A percentile compares a stretch with the other conserved stretches of the same genome.
Evolutionary conservation across 2,329 filamentous ascomycete species (phyloP).

Genomic region (Zopfia rhizophila): DNA sequence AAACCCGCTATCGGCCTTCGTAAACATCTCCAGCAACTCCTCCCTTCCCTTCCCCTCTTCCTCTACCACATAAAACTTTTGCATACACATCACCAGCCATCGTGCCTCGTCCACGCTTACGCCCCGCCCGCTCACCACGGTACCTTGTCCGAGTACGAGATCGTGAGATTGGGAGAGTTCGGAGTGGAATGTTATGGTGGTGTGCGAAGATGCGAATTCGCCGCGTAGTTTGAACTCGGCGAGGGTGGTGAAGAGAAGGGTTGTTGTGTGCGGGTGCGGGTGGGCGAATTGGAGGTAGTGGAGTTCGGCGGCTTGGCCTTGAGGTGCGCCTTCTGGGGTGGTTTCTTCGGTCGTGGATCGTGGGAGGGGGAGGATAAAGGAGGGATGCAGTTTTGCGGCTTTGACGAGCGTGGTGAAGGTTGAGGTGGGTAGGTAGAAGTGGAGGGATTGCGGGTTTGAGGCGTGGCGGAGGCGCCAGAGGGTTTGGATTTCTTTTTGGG

Average conservation of each 20-base stretch:
- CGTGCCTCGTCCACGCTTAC: slow-evolving; percentile 83
- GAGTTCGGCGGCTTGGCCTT: slow-evolving; percentile 78
- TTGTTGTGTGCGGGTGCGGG: slow-evolving; percentile 69
- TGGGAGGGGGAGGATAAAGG: slow-evolving; percentile 90
- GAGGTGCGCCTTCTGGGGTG: slow-evolving; percentile 7
- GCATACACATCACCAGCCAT: slow-evolving; percentile 91
- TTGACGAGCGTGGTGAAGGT: slow-evolving; percentile 79
- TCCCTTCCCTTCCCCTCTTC: slow-evolving; percentile 63
- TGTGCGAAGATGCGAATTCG: slow-evolving; percentile 91
- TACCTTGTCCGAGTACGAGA: slow-evolving; percentile 86
- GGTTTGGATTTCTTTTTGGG: slow-evolving; percentile 82
- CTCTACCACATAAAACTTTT: slow-evolving; percentile 85
- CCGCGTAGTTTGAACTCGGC: slow-evolving; percentile 92
- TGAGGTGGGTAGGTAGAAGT: slow-evolving; percentile 78
- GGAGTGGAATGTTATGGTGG: slow-evolving; percentile 89
- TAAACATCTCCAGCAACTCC: slow-evolving; percentile 82
- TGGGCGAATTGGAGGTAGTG: slow-evolving; percentile 98
- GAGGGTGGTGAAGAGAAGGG: slow-evolving; percentile 89
- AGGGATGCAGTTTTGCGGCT: slow-evolving; percentile 78
- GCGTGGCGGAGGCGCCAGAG: slow-evolving; percentile 93
- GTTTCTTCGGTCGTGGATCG: slow-evolving; percentile 58
- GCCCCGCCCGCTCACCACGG: slow-evolving; percentile 78
- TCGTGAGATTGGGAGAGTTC: slow-evolving; percentile 80
- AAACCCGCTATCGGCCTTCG: slow-evolving; percentile 79
- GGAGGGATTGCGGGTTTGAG: slow-evolving; percentile 76